phyloP scores from a whole-genome alignment of 1,139 yeast species.

The Lodderomyces elongisporus region DNA sequence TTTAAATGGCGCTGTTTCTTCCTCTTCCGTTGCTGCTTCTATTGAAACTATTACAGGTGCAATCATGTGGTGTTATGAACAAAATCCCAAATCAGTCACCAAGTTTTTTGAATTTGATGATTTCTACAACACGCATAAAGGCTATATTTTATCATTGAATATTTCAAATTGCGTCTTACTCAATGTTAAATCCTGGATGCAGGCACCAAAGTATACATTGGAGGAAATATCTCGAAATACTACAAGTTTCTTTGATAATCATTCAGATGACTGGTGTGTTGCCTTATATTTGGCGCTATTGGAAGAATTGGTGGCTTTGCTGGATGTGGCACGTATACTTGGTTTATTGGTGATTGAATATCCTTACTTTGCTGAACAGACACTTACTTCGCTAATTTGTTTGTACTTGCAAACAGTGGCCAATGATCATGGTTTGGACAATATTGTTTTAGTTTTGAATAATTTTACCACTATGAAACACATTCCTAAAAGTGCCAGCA shows the following conservation, averaged over 20 bases:
- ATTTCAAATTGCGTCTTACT: slow-evolving; percentile 29
- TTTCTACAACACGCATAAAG: slow-evolving; percentile 7
- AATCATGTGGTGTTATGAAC: slow-evolving; percentile 20
- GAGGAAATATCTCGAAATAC: slow-evolving; percentile 10
- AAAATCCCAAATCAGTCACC: slow-evolving; percentile 13
- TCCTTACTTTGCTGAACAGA: slow-evolving; percentile 18
- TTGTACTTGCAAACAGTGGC: slow-evolving; percentile 15
- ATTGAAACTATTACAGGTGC: slow-evolving; percentile 39
- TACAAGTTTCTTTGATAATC: slow-evolving; percentile 4
- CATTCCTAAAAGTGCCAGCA: slow-evolving; percentile 15
- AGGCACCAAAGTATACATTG: slow-evolving; percentile 14
- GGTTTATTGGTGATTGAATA: slow-evolving; percentile 22
- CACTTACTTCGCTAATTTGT: slow-evolving; percentile 23
- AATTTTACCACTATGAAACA: slow-evolving; percentile 9
- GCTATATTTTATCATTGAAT: slow-evolving; percentile 29
- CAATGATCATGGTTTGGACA: slow-evolving; percentile 13
- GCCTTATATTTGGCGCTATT: slow-evolving; percentile 30
- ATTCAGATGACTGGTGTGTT: slow-evolving; percentile 25
- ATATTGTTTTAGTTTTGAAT: slow-evolving; percentile 12
- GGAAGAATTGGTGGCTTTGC: slow-evolving; percentile 23
- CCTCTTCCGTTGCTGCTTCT: too few species aligned
- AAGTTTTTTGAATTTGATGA: slow-evolving; percentile 13
- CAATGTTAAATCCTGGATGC: slow-evolving; percentile 20
- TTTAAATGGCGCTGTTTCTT: too few species aligned
- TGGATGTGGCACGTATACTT: slow-evolving; percentile 22